Base-by-base conservation (phyloP, 306 rosid genomes). In the Medicago truncatula region DNA sequence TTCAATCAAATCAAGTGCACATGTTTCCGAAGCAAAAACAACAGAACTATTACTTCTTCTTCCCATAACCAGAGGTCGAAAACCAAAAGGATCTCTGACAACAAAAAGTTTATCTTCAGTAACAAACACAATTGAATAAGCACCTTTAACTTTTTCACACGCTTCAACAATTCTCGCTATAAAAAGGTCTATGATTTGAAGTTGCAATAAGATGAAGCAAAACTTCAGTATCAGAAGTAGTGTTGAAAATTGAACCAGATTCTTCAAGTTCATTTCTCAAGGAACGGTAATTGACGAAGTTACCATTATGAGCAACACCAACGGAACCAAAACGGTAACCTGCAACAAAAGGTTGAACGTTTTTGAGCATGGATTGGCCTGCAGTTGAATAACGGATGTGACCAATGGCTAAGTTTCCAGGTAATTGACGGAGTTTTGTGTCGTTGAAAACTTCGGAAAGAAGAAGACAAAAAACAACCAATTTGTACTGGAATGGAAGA, bases 21-120 rank as follows among this genome's bases (percentile, higher is more conserved):
- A 96, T 28, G 98, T 96, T 53, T 96, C 99, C 2, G 99, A 96
- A 1, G 99, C 99, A 70, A 96, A 90, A 1, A 96, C 99, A n/a
- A 96, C 82, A 34, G 98, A 86, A 43, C 99, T 97, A 44, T 96
- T 96, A 28, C 89, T 90, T 34, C 98, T 89, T 60, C 98, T 87
- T 1, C 99, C 99, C 98, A 96, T 96, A 39, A 92, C 97, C 77
- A 96, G 65, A 54, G 98, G 99, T 15, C 98, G 71, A 76, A 96
- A 96, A 4, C 99, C 99, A 15, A 72, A 81, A 0, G 98, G 97
- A 57, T 92, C 98, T 21, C 98, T 76, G 2, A 86, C 97, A 1
- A 97, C 97, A 25, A 95, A 96, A 2, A 95, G 80, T 75, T 92
- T 92, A 64, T 91, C 96, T n/a, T 92, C 85, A 0, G 96, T 90